Conservation (phyloP, 2,329 filamentous ascomycete genomes). For the Sordariomycetes sp. region DNA sequence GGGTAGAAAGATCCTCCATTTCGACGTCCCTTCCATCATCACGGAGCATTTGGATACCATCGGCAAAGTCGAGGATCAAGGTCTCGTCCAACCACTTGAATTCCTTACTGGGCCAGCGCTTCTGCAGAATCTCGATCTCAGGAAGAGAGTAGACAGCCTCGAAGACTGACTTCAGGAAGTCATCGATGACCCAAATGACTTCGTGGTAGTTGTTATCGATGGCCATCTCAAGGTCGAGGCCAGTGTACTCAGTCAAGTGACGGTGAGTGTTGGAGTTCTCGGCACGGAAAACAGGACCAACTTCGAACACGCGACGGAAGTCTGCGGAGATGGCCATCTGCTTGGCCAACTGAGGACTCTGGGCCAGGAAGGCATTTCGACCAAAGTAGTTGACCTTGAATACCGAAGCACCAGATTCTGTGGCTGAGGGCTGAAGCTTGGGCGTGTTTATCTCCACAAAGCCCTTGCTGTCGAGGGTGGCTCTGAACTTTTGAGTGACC, state of each 20-base stretch:
- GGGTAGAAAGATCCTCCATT: conserved; percentile 69
- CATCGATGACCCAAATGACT: conserved; percentile 65
- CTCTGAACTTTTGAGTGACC: conserved; percentile 71
- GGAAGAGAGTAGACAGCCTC: conserved; percentile 32
- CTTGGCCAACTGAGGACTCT: conserved; percentile 87
- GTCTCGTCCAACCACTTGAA: conserved; percentile 83
- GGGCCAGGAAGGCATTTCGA: conserved; percentile 76
- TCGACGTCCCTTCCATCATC: conserved; percentile 72
- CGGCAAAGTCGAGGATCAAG: conserved; percentile 68
- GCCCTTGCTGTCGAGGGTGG: conserved; percentile 60
- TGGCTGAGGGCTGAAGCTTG: conserved; percentile 82
- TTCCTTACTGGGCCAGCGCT: conserved; percentile 78
- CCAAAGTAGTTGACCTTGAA: conserved; percentile 92
- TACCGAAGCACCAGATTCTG: conserved; percentile 83
- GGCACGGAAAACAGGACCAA: conserved; percentile 67
- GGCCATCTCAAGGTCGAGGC: conserved; percentile 86
- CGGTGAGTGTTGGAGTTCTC: conserved; percentile 95
- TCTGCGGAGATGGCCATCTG: conserved; percentile 89
- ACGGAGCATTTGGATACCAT: conserved; percentile 74
- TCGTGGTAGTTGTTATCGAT: conserved; percentile 87
- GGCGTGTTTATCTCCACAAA: conserved; percentile 94
- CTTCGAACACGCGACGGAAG: conserved; percentile 79
- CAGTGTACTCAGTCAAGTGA: conserved; percentile 90
- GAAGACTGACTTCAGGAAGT: conserved; percentile 68
- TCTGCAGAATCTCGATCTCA: conserved; percentile 72